Evolutionary conservation across 108 stramenopile genomes (phyloP), one percentile per base, ranked within the genome.

Genomic region (Aurantiochytrium sp.): DNA sequence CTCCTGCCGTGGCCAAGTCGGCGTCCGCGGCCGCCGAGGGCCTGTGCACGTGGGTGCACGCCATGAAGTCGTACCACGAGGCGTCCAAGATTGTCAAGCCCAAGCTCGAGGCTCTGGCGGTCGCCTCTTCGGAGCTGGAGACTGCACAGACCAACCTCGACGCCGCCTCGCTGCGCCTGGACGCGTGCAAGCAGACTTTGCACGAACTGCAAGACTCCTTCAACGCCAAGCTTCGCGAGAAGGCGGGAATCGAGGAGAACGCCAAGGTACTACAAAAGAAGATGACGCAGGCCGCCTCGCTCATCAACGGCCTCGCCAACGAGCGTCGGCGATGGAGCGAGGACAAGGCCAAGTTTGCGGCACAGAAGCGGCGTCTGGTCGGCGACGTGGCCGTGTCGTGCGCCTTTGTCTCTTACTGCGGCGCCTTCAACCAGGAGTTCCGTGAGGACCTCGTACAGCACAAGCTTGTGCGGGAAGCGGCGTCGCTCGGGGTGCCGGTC

Each of bases 81-180:
- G 96, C 96, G 4, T 95, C 95, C 87, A 96, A 96, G 90, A 95
- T 96, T 88, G 96, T 96, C n/a, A 96, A 96, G 88, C 96, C 96
- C 36, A 96, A 96, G 89, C 92, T 97, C 52, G 96, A 96, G 91
- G 96, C 96, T 15, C 93, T 97, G 10, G 88, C 90, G 21, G 87
- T 96, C 19, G 96, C 96, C 22, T 95, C 95, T 88, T 94, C 90
- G 8, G 92, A 95, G 87, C 94, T 96, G 93, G 95, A 96, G 55
- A 94, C 94, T 17, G 96, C 96, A 3, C 94, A 96, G 65, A 93
- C 94, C 88, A 95, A 93, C 17, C 90, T 97, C 4, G 90, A 87
- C 12, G 94, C 91, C 30, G 96, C 96, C 41, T 95, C 96, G 91
- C 55, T 65, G 45, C 87, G 94, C 36, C 87, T 95, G 12, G 90